Percentiles rank a stretch among this genome's conserved stretches.
Conservation (phyloP, 2,329 filamentous ascomycete genomes). For the Ceratocystis albifundus region DNA sequence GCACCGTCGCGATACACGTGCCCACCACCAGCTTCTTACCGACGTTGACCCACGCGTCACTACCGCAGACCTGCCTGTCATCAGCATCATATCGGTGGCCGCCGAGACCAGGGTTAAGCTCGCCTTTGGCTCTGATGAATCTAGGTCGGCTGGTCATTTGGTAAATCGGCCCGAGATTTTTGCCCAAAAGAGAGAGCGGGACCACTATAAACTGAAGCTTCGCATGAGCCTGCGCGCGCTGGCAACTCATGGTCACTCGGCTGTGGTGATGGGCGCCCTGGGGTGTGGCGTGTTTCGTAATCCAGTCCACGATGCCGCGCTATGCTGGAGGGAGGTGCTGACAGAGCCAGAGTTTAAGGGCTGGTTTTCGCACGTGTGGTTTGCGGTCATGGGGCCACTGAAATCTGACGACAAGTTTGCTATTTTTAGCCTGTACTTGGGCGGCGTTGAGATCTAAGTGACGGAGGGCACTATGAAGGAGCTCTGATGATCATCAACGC, state of each 20-base stretch:
- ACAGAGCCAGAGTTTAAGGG: conserved; percentile 51
- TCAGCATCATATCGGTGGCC: conserved; percentile 51
- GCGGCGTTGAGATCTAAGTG: conserved; percentile 6
- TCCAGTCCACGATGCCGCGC: conserved; percentile 49
- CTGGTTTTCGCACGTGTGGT: conserved; percentile 38
- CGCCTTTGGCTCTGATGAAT: not conserved
- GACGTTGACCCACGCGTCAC: conserved; percentile 26
- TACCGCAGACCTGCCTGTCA: conserved; percentile 34
- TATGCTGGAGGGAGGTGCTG: conserved; percentile 51
- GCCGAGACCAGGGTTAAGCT: conserved; percentile 33
- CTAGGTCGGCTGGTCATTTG: conserved; percentile 15
- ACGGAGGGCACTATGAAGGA: not conserved
- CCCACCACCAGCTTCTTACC: conserved; percentile 38
- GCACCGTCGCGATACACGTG: conserved; percentile 40
- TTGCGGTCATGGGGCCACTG: conserved; percentile 3
- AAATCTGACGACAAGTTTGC: not conserved
- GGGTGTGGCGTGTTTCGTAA: conserved; percentile 58
- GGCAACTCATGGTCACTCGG: conserved; percentile 43
- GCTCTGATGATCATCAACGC: not conserved
- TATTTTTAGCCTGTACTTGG: conserved; percentile 11
- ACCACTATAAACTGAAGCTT: conserved; percentile 52
- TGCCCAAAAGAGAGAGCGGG: conserved; percentile 35
- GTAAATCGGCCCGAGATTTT: conserved; percentile 32
- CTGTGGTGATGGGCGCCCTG: conserved; percentile 55
- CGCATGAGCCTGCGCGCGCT: conserved; percentile 48